phyloP scores from a whole-genome alignment of 768 basidiomycete species.

The Gelatoporia subvermispora region DNA sequence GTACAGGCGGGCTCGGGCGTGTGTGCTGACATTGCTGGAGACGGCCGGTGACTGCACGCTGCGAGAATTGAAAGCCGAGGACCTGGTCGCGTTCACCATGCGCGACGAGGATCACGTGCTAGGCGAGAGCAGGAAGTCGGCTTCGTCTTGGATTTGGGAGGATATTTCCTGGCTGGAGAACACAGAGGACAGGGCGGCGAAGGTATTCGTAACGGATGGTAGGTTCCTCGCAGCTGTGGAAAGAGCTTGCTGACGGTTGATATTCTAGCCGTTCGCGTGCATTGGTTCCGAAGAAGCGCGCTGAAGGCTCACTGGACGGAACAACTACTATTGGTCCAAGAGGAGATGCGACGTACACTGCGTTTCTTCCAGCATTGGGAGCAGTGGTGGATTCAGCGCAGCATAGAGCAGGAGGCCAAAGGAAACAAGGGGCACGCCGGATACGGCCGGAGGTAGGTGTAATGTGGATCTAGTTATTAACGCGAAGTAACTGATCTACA shows the following conservation, averaged over 20 bases:
- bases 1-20: background rate
- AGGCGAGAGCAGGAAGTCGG: background rate
- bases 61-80: background rate
- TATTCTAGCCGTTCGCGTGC: background rate
- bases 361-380: constrained; percentile 1
- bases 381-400: background rate
- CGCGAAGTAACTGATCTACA: background rate
- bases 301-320: background rate
- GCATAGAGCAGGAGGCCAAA: background rate
- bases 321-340: background rate
- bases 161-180: background rate
- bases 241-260: background rate
- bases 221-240: background rate
- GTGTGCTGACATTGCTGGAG: background rate
- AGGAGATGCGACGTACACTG: constrained; percentile 4
- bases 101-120: background rate
- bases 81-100: background rate
- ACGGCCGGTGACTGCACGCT: background rate
- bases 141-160: constrained; percentile 4
- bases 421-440: background rate
- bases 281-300: constrained; percentile 4
- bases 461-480: background rate
- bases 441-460: constrained; percentile 1
- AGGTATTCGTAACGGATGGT: background rate
- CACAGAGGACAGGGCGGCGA: background rate